A percentile compares a stretch with the other conserved stretches of the same genome.
Conservation (phyloP, 2,329 filamentous ascomycete genomes). For the Arthrobotrys entomopaga region DNA sequence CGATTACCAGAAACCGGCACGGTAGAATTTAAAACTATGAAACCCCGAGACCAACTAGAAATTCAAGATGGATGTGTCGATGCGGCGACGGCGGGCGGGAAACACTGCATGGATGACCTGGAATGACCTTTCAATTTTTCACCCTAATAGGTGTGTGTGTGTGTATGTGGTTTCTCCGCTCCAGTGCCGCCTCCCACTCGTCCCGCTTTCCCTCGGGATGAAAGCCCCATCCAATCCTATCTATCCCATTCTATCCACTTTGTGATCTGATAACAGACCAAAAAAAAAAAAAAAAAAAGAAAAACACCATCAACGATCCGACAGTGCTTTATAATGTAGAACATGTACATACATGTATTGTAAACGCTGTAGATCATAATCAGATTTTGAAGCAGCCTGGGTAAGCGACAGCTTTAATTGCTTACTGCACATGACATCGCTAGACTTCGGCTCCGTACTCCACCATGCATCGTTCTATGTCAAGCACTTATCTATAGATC, state of each 20-base stretch:
- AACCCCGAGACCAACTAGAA: not conserved
- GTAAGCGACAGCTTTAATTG: conserved; percentile 2
- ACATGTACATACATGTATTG: no score
- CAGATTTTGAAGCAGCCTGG: not conserved
- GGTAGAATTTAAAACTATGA: not conserved
- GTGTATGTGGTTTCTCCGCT: not conserved
- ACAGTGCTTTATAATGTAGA: no score
- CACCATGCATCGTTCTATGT: no score
- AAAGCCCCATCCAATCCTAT: no score
- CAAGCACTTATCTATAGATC: no score
- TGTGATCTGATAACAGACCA: no score
- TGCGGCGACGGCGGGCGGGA: not conserved
- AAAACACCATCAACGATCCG: no score
- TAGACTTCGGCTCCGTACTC: no score
- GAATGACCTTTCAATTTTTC: not conserved
- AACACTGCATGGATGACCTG: conserved; percentile 17
- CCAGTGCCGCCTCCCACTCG: conserved; percentile 9
- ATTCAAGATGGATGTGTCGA: not conserved
- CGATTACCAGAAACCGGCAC: not conserved
- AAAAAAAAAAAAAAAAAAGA: no score
- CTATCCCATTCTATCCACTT: no score
- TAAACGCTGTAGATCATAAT: conserved; percentile 1
- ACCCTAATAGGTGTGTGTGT: no score
- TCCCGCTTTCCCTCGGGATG: conserved; percentile 3
- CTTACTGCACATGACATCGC: conserved; percentile 6